phyloP scores from a whole-genome alignment of 306 rosid genomes.

The Prosopis cineraria region DNA sequence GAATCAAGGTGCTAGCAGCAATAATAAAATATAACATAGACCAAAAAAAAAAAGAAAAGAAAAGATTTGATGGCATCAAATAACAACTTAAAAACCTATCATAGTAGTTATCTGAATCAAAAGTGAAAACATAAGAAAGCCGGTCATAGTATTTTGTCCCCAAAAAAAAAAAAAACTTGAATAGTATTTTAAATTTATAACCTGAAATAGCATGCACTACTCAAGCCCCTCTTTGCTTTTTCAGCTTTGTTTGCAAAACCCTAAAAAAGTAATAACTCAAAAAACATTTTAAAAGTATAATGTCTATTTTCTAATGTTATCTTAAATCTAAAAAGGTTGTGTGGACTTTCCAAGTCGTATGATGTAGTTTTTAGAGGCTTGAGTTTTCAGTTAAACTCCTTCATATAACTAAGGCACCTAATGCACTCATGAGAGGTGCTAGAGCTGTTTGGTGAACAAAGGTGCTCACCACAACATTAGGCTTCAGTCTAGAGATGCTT shows the following conservation, averaged over 20 bases:
- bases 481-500: background rate
- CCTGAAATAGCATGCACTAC: background rate
- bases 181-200: background rate
- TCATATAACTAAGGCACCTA: background rate
- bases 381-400: background rate
- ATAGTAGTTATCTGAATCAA: background rate
- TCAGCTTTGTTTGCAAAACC: background rate
- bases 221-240: background rate
- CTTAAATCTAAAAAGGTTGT: background rate
- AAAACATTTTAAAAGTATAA: background rate
- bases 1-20: background rate
- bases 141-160: too few relatives aligned
- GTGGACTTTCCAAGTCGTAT: background rate
- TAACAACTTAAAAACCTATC: background rate
- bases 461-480: background rate
- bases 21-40: background rate
- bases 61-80: background rate
- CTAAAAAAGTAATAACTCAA: background rate
- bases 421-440: background rate
- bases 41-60: background rate
- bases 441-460: background rate
- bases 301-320: too few relatives aligned
- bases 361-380: background rate
- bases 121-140: background rate
- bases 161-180: too few relatives aligned